phyloP scores from a whole-genome alignment of 371 early-diverging fungal genomes.

The Mucor lusitanicus region DNA sequence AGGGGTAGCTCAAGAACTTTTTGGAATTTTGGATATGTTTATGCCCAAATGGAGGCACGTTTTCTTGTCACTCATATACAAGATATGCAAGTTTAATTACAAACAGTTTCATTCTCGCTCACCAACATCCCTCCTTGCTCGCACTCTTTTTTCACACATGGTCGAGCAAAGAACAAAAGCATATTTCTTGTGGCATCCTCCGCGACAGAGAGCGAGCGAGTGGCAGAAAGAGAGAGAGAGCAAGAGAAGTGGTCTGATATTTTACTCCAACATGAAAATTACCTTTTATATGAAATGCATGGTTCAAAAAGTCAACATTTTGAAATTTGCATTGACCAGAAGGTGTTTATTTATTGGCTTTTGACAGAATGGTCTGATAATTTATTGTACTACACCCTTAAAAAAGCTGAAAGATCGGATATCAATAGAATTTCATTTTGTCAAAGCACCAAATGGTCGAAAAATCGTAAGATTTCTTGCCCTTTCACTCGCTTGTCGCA shows the following conservation, averaged over 20 bases:
- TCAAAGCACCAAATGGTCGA: not conserved
- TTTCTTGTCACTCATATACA: not conserved
- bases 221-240: not conserved
- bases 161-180: not conserved
- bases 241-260: not conserved
- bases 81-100: conserved; percentile 1
- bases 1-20: not conserved
- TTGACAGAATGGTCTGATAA: conserved; percentile 7
- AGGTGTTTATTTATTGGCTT: not conserved
- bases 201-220: not conserved
- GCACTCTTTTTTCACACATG: not conserved
- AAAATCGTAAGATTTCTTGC: not conserved
- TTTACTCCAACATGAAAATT: not conserved
- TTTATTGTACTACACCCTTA: conserved; percentile 3
- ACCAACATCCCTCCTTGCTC: not conserved
- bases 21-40: not conserved
- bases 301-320: conserved; percentile 3
- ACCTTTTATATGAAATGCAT: not conserved
- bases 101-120: not conserved
- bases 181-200: not conserved
- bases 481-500: not conserved
- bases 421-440: not conserved
- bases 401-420: not conserved
- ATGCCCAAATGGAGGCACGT: not conserved
- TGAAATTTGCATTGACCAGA: not conserved